Base-by-base conservation (phyloP, 257 asterid species). In the Buddleja alternifolia region DNA sequence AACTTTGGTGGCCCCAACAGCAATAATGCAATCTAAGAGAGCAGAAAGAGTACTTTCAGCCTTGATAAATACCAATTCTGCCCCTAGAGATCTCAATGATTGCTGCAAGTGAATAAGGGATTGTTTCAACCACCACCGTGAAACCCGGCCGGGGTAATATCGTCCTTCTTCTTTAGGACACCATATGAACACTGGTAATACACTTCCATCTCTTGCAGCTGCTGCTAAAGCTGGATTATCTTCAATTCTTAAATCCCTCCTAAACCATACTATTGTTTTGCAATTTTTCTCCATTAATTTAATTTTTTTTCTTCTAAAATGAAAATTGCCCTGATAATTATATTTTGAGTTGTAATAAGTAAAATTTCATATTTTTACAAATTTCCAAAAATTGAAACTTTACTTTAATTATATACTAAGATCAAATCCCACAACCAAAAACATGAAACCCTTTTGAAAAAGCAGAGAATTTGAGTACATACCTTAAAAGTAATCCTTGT, bases 111-210 rank as follows among this genome's bases (percentile, higher is more conserved):
- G 91, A 16, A 82, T 66, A 15, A 93, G 90, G 44, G 99, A 93
- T 34, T 88, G 95, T 78, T 93, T 93, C 61, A 93, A 74, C 97
- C 97, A 93, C 99, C 99, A 93, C 58, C 99, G 75, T 1, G 99
- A 93, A 70, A 87, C 99, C 48, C 99, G 83, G 23, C 99, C 99
- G 0, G 99, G 96, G 16, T 85, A 77, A 74, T 80, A 93, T 4
- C 81, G 89, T 4, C 88, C 96, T 74, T 93, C 97, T 69, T 93
- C 99, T 56, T 77, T 60, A 5, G 99, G 97, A 74, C 99, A 80
- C 99, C 99, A 93, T 63, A 93, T 90, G 39, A 85, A 93, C 7
- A 93, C 84, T 0, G 96, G 96, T 17, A 90, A 73, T 4, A 94
- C 80, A 70, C 81, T 71, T 29, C 95, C 97, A 74, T 81, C 90